Percentiles rank a stretch among this genome's conserved stretches.
Conservation (phyloP, 495 filamentous ascomycete genomes). For the Penicillium malachiteum region DNA sequence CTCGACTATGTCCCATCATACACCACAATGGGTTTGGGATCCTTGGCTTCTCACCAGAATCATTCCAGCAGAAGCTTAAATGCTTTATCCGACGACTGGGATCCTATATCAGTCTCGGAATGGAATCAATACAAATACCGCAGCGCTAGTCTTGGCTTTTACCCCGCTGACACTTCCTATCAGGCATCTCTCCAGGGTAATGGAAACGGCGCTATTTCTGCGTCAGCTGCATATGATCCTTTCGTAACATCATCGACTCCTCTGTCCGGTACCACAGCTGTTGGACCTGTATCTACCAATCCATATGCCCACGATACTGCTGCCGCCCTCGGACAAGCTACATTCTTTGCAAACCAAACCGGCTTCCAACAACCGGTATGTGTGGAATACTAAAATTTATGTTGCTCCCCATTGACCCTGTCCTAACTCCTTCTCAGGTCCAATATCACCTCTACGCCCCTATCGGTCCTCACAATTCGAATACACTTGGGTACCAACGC, state of each 20-base stretch:
- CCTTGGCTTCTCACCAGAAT: constrained; percentile 3
- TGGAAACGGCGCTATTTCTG: constrained; percentile 34
- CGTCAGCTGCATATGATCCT: constrained; percentile 52
- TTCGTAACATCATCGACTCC: constrained; percentile 57
- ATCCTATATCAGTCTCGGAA: constrained; percentile 1
- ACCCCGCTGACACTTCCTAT: constrained; percentile 17
- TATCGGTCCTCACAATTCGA: constrained; percentile 75
- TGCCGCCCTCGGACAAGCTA: constrained; percentile 47
- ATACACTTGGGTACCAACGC: constrained; percentile 76
- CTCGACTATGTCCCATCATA: no score
- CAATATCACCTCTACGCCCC: constrained; percentile 94
- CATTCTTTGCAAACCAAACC: constrained; percentile 56
- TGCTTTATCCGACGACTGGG: constrained; percentile 23
- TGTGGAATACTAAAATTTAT: constrained; percentile 20
- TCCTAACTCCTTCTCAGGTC: constrained; percentile 45
- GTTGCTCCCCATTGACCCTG: background rate
- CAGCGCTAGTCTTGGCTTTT: constrained; percentile 14
- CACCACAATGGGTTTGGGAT: no score
- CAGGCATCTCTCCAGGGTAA: constrained; percentile 45
- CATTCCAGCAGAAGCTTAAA: constrained; percentile 16
- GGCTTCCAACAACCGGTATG: constrained; percentile 68
- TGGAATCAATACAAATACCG: background rate
- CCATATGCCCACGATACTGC: constrained; percentile 65
- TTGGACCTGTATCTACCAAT: constrained; percentile 55
- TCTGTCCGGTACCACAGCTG: constrained; percentile 49